A percentile compares a stretch with the other conserved stretches of the same genome.
Evolutionary conservation across 805 yeast genomes (phyloP).

Genomic region (Cyberlindnera mrakii): DNA sequence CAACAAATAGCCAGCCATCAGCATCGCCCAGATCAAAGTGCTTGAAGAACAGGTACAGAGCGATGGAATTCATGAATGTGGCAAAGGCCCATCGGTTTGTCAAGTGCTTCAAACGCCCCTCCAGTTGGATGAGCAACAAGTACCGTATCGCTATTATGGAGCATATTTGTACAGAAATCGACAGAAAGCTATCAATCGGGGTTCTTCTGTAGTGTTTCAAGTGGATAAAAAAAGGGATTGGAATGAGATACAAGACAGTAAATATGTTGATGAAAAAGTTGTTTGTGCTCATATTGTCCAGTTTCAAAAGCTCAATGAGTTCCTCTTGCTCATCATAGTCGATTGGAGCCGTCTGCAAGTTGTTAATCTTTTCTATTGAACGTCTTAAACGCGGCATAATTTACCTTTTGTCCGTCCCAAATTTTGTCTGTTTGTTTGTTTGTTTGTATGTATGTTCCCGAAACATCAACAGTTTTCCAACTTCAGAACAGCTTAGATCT

Average conservation of each 20-base stretch:
- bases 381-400: slow-evolving; percentile 13
- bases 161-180: slow-evolving; percentile 4
- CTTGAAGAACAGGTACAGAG: slow-evolving; percentile 2
- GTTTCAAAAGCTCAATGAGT: slow-evolving; percentile 11
- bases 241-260: slow-evolving; percentile 12
- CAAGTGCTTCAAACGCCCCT: slow-evolving; percentile 1
- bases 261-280: slow-evolving; percentile 11
- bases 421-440: neutral
- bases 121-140: slow-evolving; percentile 1
- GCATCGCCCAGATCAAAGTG: neutral
- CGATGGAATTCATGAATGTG: slow-evolving; percentile 3
- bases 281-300: slow-evolving; percentile 9
- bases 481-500: too few species aligned
- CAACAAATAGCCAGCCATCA: slow-evolving; percentile 3
- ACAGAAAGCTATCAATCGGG: slow-evolving; percentile 7
- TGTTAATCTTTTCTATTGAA: slow-evolving; percentile 8
- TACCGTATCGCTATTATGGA: slow-evolving; percentile 9
- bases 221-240: slow-evolving; percentile 14
- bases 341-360: slow-evolving; percentile 9
- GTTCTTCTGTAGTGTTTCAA: slow-evolving; percentile 6
- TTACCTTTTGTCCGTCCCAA: neutral
- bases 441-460: neutral
- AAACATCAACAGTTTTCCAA: too few species aligned
- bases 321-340: slow-evolving; percentile 19
- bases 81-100: slow-evolving; percentile 2